phyloP scores from a whole-genome alignment of 192 early-diverging fungal species.

The Backusella liffmaniae region DNA sequence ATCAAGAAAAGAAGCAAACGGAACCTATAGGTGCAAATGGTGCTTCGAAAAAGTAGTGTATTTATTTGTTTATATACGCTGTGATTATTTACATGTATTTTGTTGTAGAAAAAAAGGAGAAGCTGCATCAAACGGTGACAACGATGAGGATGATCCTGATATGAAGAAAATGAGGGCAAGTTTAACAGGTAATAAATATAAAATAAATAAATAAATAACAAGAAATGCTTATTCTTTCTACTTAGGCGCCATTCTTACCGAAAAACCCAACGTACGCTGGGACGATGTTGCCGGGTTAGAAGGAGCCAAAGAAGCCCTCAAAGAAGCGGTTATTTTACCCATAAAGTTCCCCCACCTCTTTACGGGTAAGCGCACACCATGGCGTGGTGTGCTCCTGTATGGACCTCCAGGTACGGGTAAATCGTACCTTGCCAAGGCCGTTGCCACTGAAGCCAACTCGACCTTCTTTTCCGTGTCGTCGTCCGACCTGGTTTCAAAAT shows the following conservation, averaged over 20 bases:
- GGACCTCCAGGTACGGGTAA: conserved; percentile 99
- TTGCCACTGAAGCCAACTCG: conserved; percentile 95
- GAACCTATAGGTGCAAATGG: conserved; percentile 64
- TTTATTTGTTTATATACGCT: conserved; percentile 13
- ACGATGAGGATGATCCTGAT: conserved; percentile 69
- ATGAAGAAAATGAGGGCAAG: conserved; percentile 73
- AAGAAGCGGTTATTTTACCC: conserved; percentile 98
- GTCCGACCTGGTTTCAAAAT: conserved; percentile 98
- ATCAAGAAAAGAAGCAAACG: conserved; percentile 65
- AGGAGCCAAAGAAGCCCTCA: conserved; percentile 91
- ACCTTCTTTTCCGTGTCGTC: conserved; percentile 98
- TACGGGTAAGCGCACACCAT: conserved; percentile 90
- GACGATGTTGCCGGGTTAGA: conserved; percentile 97
- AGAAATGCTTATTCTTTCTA: conserved; percentile 8
- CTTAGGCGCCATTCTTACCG: conserved; percentile 81
- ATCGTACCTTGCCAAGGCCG: conserved; percentile 94
- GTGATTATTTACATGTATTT: not conserved
- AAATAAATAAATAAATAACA: not conserved
- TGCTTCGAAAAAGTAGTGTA: conserved; percentile 34
- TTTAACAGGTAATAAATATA: conserved; percentile 39
- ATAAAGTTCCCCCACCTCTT: conserved; percentile 98
- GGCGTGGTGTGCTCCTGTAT: conserved; percentile 95
- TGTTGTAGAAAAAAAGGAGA: conserved; percentile 31
- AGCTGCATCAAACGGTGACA: conserved; percentile 41
- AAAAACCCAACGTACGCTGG: conserved; percentile 98